Evolutionary conservation across 1,284 basidiomycete species (phyloP), one percentile per base, ranked within the genome.

Genomic region (Chalciporus sp.): DNA sequence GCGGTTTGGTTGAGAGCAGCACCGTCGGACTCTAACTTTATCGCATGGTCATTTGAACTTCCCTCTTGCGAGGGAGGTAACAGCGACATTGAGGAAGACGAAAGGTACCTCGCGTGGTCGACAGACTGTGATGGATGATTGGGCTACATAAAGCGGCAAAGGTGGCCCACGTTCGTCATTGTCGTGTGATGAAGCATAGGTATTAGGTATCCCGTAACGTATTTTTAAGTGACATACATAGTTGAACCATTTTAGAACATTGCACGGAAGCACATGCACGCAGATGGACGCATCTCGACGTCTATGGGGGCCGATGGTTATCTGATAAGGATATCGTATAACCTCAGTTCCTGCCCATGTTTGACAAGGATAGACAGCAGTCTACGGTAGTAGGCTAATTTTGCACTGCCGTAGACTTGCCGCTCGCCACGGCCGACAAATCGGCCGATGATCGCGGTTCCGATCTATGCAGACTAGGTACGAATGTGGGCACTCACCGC

Each of bases 151-250:
- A 60, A 42, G 35, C 23, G 40, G 26, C 12, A 3, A 9, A 11
- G 9, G n/a, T 2, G 11, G 27, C 45, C 52, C 61, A 64, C 61
- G 55, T 69, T 66, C 49, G 65, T 61, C 7, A 26, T 23, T 4
- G 29, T 39, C 57, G 46, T 45, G 53, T 29, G 53, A 45, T 9
- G 11, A 45, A 28, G 19, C n/a, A 39, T 6, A 20, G 7, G 9
- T 17, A 39, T 40, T 6, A 20, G 7, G 9, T 17, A 39, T 40
- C 9, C 4, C 8, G 17, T 8, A 19, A 2, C 3, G 39, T 37
- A 37, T 47, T 53, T 58, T 48, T 40, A 28, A 9, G 16, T 6
- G 19, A 42, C 26, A 4, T 16, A 37, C 20, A 28, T n/a, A 42
- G 7, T 29, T 9, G 31, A 35, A 10, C 39, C 19, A 9, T 10